Conservation (phyloP, 805 yeast genomes). For the Cyberlindnera sargentensis region DNA sequence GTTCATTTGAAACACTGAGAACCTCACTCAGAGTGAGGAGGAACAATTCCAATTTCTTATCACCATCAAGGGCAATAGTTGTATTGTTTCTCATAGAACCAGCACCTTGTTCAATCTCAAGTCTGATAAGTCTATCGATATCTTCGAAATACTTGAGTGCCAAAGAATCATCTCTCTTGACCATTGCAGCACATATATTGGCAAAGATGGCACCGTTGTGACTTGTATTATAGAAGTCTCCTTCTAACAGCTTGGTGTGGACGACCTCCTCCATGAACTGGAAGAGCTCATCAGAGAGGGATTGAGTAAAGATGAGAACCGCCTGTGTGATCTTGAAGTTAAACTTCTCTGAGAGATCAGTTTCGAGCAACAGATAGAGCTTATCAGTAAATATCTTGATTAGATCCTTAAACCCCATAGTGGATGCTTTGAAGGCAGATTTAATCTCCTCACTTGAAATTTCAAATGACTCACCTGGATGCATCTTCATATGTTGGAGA, state of each 20-base stretch:
- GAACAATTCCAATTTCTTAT: constrained; percentile 67
- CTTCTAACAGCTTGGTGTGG: constrained; percentile 36
- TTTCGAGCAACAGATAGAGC: constrained; percentile 56
- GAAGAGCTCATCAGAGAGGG: constrained; percentile 53
- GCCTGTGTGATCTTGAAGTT: constrained; percentile 35
- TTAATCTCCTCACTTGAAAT: constrained; percentile 41
- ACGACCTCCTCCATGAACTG: constrained; percentile 33
- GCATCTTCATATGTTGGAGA: constrained; percentile 38
- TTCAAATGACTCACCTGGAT: constrained; percentile 25
- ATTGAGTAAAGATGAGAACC: constrained; percentile 45
- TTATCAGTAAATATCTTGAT: constrained; percentile 49
- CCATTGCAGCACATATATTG: constrained; percentile 64
- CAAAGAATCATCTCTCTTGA: constrained; percentile 42
- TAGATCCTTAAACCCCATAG: constrained; percentile 60
- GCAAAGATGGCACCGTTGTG: constrained; percentile 63
- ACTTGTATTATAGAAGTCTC: constrained; percentile 44
- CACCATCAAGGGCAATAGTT: constrained; percentile 65
- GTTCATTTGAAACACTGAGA: constrained; percentile 57
- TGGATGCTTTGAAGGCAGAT: constrained; percentile 62
- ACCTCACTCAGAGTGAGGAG: constrained; percentile 63
- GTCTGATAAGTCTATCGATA: constrained; percentile 40
- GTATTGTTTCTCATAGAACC: constrained; percentile 62
- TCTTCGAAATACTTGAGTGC: constrained; percentile 21
- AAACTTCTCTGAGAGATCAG: constrained; percentile 31
- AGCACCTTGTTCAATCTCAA: constrained; percentile 73